These are phyloP conservation scores for Salvia hispanica DNA, from an alignment of 257 asterid species.

Conservation along the genomic window DNA sequence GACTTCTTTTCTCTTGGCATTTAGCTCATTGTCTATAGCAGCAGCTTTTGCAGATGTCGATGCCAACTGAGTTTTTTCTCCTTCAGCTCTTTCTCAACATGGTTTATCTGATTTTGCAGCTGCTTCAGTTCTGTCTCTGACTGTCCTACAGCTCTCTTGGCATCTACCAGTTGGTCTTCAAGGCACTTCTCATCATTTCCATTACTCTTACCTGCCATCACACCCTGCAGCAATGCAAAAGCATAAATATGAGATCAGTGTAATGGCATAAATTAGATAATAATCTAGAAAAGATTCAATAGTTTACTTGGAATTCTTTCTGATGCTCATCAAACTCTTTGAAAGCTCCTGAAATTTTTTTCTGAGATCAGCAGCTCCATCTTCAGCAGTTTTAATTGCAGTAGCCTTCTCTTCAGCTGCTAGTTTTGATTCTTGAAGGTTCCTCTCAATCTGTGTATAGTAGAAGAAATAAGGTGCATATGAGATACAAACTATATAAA, in stretches of 20 bases:
- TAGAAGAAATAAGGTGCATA: slow-evolving; percentile 23
- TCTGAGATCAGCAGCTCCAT: slow-evolving; percentile 78
- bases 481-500: slow-evolving; percentile 18
- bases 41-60: slow-evolving; percentile 81
- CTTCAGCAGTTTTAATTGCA: slow-evolving; percentile 74
- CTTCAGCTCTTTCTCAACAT: slow-evolving; percentile 78
- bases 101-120: slow-evolving; percentile 79
- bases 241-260: slow-evolving; percentile 15
- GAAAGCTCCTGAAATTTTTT: slow-evolving; percentile 68
- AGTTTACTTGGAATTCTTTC: slow-evolving; percentile 83
- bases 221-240: slow-evolving; percentile 58
- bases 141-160: slow-evolving; percentile 84
- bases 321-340: slow-evolving; percentile 75
- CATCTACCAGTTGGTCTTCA: slow-evolving; percentile 94
- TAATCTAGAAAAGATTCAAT: slow-evolving; percentile 15
- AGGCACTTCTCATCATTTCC: slow-evolving; percentile 98
- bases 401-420: slow-evolving; percentile 72
- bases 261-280: background rate
- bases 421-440: slow-evolving; percentile 74
- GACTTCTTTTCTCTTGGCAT: slow-evolving; percentile 58
- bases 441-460: slow-evolving; percentile 61
- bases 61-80: slow-evolving; percentile 60
- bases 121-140: slow-evolving; percentile 95
- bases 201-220: slow-evolving; percentile 89
- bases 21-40: slow-evolving; percentile 70